phyloP scores from a whole-genome alignment of 2,329 filamentous ascomycete genomes.

The Alternaria burnsii region DNA sequence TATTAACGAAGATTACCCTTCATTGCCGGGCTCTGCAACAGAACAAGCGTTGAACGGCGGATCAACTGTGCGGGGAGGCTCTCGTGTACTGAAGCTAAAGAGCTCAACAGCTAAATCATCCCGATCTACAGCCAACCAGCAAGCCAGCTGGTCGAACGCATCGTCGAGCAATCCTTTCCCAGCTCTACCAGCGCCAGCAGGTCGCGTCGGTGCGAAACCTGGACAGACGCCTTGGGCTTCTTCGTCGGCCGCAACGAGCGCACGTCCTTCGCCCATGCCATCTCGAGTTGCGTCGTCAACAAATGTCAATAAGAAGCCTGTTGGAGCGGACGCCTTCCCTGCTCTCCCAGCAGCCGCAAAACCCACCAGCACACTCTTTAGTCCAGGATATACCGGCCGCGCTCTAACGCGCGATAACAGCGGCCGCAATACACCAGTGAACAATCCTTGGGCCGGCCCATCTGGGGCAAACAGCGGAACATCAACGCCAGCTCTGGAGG shows the following conservation, averaged over 20 bases:
- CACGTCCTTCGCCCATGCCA: constrained; percentile 51
- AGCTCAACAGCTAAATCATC: constrained; percentile 74
- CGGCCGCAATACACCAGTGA: constrained; percentile 48
- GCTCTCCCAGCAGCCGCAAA: constrained; percentile 82
- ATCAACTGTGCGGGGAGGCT: constrained; percentile 61
- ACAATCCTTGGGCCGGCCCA: constrained; percentile 52
- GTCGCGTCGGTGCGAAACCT: constrained; percentile 46
- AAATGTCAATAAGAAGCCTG: constrained; percentile 36
- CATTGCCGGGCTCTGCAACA: constrained; percentile 73
- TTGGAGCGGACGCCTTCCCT: constrained; percentile 73
- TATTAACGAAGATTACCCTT: constrained; percentile 95
- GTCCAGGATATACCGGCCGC: constrained; percentile 58
- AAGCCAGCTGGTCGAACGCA: constrained; percentile 66
- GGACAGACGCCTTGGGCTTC: constrained; percentile 50
- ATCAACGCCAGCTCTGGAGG: constrained; percentile 34
- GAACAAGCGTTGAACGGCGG: constrained; percentile 51
- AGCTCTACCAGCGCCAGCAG: constrained; percentile 38
- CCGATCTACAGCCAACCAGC: constrained; percentile 65
- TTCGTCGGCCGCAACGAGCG: constrained; percentile 35
- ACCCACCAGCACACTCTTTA: constrained; percentile 64
- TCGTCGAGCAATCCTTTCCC: constrained; percentile 46
- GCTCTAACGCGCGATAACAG: constrained; percentile 56
- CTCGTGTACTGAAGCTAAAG: constrained; percentile 72
- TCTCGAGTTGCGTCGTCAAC: constrained; percentile 43
- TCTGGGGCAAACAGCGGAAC: constrained; percentile 38